phyloP scores from a whole-genome alignment of 495 filamentous ascomycete genomes.

The Talaromyces liani region DNA sequence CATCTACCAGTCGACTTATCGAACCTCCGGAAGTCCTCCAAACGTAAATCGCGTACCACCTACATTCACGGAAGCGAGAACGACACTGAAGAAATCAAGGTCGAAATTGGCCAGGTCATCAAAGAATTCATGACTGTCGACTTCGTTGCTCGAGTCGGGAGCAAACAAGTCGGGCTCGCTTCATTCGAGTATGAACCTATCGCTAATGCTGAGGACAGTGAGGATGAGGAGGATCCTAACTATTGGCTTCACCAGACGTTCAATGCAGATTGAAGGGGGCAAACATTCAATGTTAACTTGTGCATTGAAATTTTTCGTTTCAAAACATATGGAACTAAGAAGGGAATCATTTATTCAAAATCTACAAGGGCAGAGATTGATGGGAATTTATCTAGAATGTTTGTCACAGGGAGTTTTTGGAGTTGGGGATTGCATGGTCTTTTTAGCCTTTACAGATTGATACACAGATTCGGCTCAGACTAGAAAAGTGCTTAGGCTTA shows the following conservation, averaged over 20 bases:
- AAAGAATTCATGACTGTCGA: not conserved
- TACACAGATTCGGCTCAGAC: not conserved
- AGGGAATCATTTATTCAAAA: not conserved
- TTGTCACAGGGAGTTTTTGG: not conserved
- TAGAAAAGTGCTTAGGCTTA: not conserved
- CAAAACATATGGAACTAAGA: too few species aligned
- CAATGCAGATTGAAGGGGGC: too few species aligned
- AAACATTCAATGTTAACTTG: too few species aligned
- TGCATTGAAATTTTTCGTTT: too few species aligned
- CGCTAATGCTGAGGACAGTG: not conserved
- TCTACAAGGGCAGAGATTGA: not conserved
- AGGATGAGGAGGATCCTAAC: too few species aligned
- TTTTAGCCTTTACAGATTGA: not conserved
- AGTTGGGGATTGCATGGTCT: not conserved
- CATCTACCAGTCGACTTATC: too few species aligned
- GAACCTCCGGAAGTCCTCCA: too few species aligned
- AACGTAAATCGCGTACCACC: too few species aligned
- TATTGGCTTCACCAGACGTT: too few species aligned
- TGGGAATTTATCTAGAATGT: not conserved
- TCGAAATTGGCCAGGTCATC: not conserved
- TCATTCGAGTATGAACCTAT: slow-evolving; percentile 16
- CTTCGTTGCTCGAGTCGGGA: slow-evolving; percentile 14
- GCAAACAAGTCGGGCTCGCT: slow-evolving; percentile 12
- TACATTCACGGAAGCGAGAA: too few species aligned
- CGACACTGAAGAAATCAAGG: too few species aligned